Evolutionary conservation across 2,329 filamentous ascomycete species (phyloP).

Genomic region (Atkinsonella hypoxylon): DNA sequence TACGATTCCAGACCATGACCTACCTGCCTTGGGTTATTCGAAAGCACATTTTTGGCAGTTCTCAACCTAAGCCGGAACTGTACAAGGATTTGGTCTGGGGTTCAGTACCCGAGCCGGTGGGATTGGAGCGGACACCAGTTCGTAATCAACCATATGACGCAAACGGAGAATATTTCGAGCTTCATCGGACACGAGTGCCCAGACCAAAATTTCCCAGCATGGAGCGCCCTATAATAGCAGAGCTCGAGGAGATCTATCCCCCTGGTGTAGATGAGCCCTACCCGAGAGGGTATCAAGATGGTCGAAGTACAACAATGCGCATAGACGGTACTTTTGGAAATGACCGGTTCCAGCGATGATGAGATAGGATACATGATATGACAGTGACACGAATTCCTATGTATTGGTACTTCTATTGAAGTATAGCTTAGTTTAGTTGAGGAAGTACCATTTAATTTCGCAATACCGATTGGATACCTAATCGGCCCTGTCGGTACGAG

Average conservation of each 20-base stretch:
- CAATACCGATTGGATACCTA: too few species aligned
- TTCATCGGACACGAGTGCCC: not conserved
- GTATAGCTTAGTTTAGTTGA: too few species aligned
- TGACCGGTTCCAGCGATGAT: not conserved
- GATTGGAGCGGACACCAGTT: not conserved
- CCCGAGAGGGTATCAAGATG: not conserved
- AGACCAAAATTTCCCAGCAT: not conserved
- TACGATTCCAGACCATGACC: conserved; percentile 20
- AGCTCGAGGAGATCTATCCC: conserved; percentile 2
- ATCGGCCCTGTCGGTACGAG: too few species aligned
- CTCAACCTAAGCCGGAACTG: conserved; percentile 16
- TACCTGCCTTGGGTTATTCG: conserved; percentile 25
- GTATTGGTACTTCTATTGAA: too few species aligned
- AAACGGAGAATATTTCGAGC: not conserved
- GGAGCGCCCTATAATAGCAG: not conserved
- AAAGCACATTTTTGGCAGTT: conserved; percentile 13
- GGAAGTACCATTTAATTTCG: too few species aligned
- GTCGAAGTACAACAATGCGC: not conserved
- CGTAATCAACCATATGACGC: not conserved
- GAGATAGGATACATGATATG: not conserved
- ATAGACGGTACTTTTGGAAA: not conserved
- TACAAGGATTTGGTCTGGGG: conserved; percentile 24
- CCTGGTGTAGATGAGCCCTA: conserved; percentile 1
- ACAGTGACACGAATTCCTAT: too few species aligned
- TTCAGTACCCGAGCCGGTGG: not conserved